Base-by-base conservation (phyloP, 345 rosid species). In the Gossypium sturtianum region DNA sequence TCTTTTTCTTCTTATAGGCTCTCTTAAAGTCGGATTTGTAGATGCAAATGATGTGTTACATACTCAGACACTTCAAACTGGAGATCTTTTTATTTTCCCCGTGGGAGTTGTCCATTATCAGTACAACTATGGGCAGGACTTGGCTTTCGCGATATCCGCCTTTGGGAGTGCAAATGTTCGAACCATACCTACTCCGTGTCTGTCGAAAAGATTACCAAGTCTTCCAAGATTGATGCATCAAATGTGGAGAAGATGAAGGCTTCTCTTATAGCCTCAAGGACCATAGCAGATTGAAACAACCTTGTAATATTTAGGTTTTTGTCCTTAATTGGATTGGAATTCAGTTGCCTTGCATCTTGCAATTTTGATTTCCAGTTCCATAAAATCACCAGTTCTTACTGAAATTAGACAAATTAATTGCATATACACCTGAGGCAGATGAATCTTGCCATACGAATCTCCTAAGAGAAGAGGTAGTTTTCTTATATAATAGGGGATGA, bases 1-100 rank as follows among this genome's bases (percentile, higher is more conserved):
- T 43, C 70, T 44, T 66, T 66, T 65, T 44, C 52, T 66, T 66
- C 29, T 66, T 51, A 44, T 20, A 19, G 52, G 52, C 70, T 65
- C 27, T 65, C 69, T 65, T 19, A 49, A 65, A 65, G 27, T 43
- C 16, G 69, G 69, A 16, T 65, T 65, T 19, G 13, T 65, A 4
- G 69, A 43, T 65, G 51, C 27, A 19, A 12, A 65, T 4, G 20
- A 65, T 43, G 27, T 19, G 25, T 19, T 65, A 19, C 51, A 5
- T 9, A 19, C 11, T 65, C 9, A 19, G 68, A 65, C 51, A n/a
- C 69, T 43, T 43, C 16, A 65, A 43, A 27, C 69, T 1, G 51
- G 69, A 19, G 69, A 65, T 65, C 27, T 43, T 3, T 65, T 65
- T 19, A 43, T 65, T 22, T 65, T 65, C 69, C 69, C 52, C 5